A percentile compares a stretch with the other conserved stretches of the same genome.
phyloP scores from a whole-genome alignment of 345 rosid species.

The Lepidium didymum region DNA sequence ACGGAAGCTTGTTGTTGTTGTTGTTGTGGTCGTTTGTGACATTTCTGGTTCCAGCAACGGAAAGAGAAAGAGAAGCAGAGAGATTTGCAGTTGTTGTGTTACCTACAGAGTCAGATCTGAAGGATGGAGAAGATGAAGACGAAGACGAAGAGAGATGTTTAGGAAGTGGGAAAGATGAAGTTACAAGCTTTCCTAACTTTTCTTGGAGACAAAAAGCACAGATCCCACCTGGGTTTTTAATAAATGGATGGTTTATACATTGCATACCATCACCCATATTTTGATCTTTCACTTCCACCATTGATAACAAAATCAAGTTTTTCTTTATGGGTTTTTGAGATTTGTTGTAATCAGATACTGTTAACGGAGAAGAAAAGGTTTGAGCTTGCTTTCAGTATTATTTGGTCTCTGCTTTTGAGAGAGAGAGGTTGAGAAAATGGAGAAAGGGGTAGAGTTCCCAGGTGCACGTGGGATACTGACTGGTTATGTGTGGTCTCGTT shows the following conservation, averaged over 20 bases:
- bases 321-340: neutral
- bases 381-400: neutral
- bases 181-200: conserved; percentile 91
- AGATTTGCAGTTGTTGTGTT: neutral
- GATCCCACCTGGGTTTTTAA: conserved; percentile 90
- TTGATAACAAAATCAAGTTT: neutral
- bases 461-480: conserved; percentile 65
- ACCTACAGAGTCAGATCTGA: conserved; percentile 63
- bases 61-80: conserved; percentile 34
- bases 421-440: conserved; percentile 3
- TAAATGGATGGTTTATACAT: conserved; percentile 66
- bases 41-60: conserved; percentile 34
- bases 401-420: conserved; percentile 22
- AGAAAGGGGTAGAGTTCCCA: conserved; percentile 42
- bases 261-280: conserved; percentile 84
- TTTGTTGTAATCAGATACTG: neutral
- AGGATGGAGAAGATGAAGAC: conserved; percentile 58
- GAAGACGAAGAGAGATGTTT: conserved; percentile 45
- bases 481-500: conserved; percentile 6
- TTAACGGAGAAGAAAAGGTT: neutral
- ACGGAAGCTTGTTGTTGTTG: conserved; percentile 37
- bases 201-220: conserved; percentile 98
- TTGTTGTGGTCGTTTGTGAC: conserved; percentile 18
- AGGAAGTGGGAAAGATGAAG: conserved; percentile 74
- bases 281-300: conserved; percentile 42